phyloP scores from a whole-genome alignment of 2,329 filamentous ascomycete species.

The Fusarium pilosicola region DNA sequence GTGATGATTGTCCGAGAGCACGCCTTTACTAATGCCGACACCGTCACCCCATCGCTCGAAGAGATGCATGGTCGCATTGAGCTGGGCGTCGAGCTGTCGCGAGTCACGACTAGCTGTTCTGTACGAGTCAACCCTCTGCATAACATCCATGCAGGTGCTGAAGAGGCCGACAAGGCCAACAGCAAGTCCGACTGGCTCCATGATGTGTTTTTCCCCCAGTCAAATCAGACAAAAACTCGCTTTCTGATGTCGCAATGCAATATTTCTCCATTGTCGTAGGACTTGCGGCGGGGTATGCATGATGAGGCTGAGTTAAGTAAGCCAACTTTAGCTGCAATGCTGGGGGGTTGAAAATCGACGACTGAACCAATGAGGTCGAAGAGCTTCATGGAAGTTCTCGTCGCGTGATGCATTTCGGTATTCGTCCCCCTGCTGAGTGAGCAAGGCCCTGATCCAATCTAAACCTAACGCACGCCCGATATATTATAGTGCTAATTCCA shows the following conservation, averaged over 20 bases:
- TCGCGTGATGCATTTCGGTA: accelerated
- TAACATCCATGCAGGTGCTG: too few relatives aligned
- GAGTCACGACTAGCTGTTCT: too few relatives aligned
- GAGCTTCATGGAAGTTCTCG: too few relatives aligned
- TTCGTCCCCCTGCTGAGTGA: too few relatives aligned
- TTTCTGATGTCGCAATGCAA: not conserved
- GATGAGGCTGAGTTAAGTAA: not conserved
- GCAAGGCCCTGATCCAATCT: accelerated
- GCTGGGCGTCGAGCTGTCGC: too few relatives aligned
- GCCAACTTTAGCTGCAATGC: not conserved
- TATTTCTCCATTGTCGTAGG: not conserved
- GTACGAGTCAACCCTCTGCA: too few relatives aligned
- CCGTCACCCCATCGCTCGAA: too few relatives aligned
- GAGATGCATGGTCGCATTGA: too few relatives aligned
- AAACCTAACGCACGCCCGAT: accelerated
- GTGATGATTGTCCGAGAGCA: too few relatives aligned
- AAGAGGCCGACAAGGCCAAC: not conserved
- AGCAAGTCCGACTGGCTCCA: not conserved
- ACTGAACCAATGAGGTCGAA: accelerated
- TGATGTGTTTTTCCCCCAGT: accelerated
- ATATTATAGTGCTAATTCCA: accelerated
- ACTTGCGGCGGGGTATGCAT: not conserved
- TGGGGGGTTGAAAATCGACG: not conserved
- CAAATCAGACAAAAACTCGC: accelerated
- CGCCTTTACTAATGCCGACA: too few relatives aligned